These are phyloP conservation scores for Helichrysum umbraculigerum DNA, from an alignment of 129 eudicot species.

Conservation along the genomic window DNA sequence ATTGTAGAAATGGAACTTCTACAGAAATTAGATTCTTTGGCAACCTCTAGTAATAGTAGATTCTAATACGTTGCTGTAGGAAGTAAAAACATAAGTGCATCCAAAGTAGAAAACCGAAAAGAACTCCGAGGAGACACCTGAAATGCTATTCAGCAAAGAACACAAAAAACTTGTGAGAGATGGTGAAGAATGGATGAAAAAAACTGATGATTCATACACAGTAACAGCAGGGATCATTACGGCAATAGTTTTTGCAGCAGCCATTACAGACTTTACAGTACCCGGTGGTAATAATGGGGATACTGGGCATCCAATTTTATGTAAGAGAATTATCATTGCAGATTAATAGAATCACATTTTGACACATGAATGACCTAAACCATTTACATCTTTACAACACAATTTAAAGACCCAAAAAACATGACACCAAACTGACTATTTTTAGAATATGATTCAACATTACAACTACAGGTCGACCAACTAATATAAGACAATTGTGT, in stretches of 20 bases:
- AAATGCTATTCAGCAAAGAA: slow-evolving; percentile 34
- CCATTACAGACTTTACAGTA: slow-evolving; percentile 40
- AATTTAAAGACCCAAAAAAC: no score
- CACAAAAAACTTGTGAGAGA: slow-evolving; percentile 36
- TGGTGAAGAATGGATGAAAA: slow-evolving; percentile 44
- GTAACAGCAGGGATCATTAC: slow-evolving; percentile 39
- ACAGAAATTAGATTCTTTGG: not conserved
- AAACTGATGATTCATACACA: slow-evolving; percentile 40
- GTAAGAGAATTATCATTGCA: slow-evolving; percentile 33
- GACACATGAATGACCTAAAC: no score
- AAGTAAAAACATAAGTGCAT: slow-evolving; percentile 35
- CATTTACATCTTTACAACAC: no score
- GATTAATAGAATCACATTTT: no score
- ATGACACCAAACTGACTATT: no score
- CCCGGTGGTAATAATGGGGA: slow-evolving; percentile 44
- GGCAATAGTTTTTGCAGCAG: slow-evolving; percentile 40
- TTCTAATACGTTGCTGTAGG: not conserved
- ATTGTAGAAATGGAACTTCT: not conserved
- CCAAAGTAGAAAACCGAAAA: slow-evolving; percentile 40
- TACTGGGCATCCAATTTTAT: slow-evolving; percentile 33
- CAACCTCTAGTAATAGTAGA: no score
- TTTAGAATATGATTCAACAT: no score
- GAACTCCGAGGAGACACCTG: slow-evolving; percentile 35
- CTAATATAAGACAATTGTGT: no score
- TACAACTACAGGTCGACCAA: no score